Conservation (phyloP, 2,329 filamentous ascomycete genomes). For the Emmonsiellopsis sp. region DNA sequence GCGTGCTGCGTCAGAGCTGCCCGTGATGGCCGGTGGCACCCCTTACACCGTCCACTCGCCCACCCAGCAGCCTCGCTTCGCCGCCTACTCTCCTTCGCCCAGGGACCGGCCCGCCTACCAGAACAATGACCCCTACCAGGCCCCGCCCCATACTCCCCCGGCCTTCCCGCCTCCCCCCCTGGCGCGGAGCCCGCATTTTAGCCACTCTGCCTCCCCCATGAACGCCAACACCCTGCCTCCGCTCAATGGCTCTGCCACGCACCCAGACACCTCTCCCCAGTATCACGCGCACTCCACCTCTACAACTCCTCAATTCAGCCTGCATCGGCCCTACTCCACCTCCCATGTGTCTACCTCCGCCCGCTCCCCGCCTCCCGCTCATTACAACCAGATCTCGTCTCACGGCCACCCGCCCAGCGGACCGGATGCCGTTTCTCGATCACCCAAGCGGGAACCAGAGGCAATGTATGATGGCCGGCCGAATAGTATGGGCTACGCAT, state of each 20-base stretch:
- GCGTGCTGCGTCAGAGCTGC: background rate
- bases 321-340: conserved; percentile 27
- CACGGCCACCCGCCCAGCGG: conserved; percentile 35
- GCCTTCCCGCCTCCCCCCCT: conserved; percentile 16
- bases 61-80: conserved; percentile 33
- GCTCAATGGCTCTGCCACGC: conserved; percentile 29
- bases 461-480: conserved; percentile 23
- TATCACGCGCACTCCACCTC: conserved; percentile 27
- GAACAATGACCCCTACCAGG: conserved; percentile 34
- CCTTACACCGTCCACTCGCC: conserved; percentile 38
- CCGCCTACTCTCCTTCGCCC: conserved; percentile 34
- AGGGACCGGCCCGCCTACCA: conserved; percentile 34
- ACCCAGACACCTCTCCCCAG: conserved; percentile 25
- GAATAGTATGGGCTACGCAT: conserved; percentile 23
- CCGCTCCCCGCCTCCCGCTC: conserved; percentile 21
- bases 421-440: conserved; percentile 30
- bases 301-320: conserved; percentile 22
- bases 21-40: conserved; percentile 36
- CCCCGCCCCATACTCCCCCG: conserved; percentile 35
- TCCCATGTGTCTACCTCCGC: conserved; percentile 27
- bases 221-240: conserved; percentile 26
- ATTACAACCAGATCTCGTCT: conserved; percentile 27
- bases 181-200: conserved; percentile 13
- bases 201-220: conserved; percentile 13
- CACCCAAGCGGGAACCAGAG: conserved; percentile 34